phyloP scores from a whole-genome alignment of 176 grass and related monocot species.

The Aegilops tauschii region DNA sequence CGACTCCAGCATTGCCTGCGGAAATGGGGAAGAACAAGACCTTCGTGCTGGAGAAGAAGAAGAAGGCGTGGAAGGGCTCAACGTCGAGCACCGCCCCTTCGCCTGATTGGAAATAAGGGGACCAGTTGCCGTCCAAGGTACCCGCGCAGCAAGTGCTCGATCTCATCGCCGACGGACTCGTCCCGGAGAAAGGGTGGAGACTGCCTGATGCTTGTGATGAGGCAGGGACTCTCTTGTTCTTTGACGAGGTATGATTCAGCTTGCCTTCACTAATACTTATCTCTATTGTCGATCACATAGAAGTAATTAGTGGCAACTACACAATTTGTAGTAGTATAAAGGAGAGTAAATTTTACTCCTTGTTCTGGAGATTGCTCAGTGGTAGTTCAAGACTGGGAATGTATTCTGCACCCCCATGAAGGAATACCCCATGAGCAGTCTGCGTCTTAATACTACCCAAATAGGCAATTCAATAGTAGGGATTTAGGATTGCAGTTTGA shows the following conservation, averaged over 20 bases:
- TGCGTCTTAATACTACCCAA: background rate
- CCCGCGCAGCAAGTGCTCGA: too few species aligned
- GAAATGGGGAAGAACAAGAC: too few species aligned
- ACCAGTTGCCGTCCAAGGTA: too few species aligned
- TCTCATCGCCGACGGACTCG: too few species aligned
- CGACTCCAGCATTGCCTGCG: too few species aligned
- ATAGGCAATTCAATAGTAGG: background rate
- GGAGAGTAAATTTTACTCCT: too few species aligned
- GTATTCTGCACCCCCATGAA: background rate
- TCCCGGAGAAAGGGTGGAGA: background rate
- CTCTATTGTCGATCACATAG: background rate
- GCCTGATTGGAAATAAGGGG: too few species aligned
- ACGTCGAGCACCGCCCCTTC: too few species aligned
- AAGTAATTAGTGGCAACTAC: background rate
- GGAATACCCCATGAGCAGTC: background rate
- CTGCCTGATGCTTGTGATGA: slow-evolving; percentile 67
- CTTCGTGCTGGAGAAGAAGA: too few species aligned
- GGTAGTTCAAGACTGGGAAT: background rate
- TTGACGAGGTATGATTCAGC: slow-evolving; percentile 76
- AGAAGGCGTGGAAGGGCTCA: too few species aligned
- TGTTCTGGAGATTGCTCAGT: background rate
- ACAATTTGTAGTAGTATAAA: background rate
- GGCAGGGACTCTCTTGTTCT: slow-evolving; percentile 61
- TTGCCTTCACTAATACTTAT: background rate
- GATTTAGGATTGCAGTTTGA: background rate